Evolutionary conservation across 2,329 filamentous ascomycete genomes (phyloP).

Genomic region (Boeremia exigua): DNA sequence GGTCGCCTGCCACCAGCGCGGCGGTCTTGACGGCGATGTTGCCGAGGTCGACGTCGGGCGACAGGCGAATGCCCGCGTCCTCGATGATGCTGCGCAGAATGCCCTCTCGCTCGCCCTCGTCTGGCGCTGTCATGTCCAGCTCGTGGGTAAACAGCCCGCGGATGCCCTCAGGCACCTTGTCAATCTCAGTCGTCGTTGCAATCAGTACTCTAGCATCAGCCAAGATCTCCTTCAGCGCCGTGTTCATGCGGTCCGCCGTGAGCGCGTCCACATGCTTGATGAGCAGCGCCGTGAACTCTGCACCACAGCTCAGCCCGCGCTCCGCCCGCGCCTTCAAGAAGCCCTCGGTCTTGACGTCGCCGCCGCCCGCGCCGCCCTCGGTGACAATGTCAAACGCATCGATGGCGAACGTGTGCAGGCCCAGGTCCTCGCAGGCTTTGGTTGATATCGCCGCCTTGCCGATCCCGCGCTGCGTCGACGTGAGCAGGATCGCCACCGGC

Average conservation of each 20-base stretch:
- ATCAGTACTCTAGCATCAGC: slow-evolving; percentile 82
- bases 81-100: slow-evolving; percentile 81
- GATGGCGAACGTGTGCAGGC: slow-evolving; percentile 85
- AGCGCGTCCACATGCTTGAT: slow-evolving; percentile 89
- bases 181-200: slow-evolving; percentile 92
- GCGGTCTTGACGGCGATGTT: slow-evolving; percentile 93
- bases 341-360: slow-evolving; percentile 92
- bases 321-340: slow-evolving; percentile 87
- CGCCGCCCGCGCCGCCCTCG: slow-evolving; percentile 85
- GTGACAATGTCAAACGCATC: slow-evolving; percentile 93
- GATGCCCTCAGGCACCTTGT: slow-evolving; percentile 90
- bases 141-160: slow-evolving; percentile 94
- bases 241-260: slow-evolving; percentile 87
- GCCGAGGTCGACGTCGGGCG: slow-evolving; percentile 81
- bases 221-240: slow-evolving; percentile 82
- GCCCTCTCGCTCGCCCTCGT: slow-evolving; percentile 88
- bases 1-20: slow-evolving; percentile 89
- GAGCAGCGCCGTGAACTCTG: slow-evolving; percentile 82
- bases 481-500: slow-evolving; percentile 84
- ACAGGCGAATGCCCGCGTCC: slow-evolving; percentile 76
- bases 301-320: slow-evolving; percentile 84
- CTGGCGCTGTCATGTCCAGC: slow-evolving; percentile 88
- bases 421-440: slow-evolving; percentile 84
- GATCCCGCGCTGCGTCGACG: slow-evolving; percentile 90
- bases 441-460: slow-evolving; percentile 84